These are phyloP conservation scores for Canavalia gladiata DNA, from an alignment of 306 rosid species.

Conservation along the genomic window DNA sequence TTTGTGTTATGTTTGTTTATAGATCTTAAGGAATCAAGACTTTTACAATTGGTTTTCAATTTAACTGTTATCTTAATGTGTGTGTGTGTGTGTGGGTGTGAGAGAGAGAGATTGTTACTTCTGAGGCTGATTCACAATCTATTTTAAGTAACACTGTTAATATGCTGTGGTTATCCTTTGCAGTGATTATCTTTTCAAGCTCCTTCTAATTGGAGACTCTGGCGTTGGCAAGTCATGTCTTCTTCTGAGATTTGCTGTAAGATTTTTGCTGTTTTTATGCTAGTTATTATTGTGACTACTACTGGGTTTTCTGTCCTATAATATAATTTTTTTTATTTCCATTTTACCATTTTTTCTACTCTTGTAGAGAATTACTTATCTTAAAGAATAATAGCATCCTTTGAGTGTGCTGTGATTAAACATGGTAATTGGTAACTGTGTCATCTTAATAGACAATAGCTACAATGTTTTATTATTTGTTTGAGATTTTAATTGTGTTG, in stretches of 20 bases:
- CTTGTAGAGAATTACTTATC: neutral
- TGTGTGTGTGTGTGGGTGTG: neutral
- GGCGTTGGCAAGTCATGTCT: constrained; percentile 97
- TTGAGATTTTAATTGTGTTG: constrained; percentile 27
- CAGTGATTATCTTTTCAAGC: constrained; percentile 98
- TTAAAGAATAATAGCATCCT: neutral
- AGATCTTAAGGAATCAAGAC: constrained; percentile 15
- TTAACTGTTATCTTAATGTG: constrained; percentile 5
- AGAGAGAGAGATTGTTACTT: neutral
- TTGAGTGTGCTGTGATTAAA: neutral
- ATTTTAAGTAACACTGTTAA: constrained; percentile 23
- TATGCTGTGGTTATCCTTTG: constrained; percentile 14
- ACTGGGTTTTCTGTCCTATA: neutral
- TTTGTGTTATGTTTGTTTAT: constrained; percentile 13
- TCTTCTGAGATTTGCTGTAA: constrained; percentile 98
- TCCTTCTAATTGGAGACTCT: constrained; percentile 94
- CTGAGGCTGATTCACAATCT: neutral
- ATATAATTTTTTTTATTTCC: neutral
- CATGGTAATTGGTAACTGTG: constrained; percentile 2
- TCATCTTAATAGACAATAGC: neutral
- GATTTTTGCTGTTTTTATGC: constrained; percentile 40
- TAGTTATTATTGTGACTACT: constrained; percentile 28
- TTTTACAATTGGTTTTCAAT: neutral
- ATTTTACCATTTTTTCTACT: neutral
- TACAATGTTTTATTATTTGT: constrained; percentile 10